Evolutionary conservation across 2,329 filamentous ascomycete species (phyloP), one percentile per base, ranked within the genome.

Genomic region (Diaporthe velutina): DNA sequence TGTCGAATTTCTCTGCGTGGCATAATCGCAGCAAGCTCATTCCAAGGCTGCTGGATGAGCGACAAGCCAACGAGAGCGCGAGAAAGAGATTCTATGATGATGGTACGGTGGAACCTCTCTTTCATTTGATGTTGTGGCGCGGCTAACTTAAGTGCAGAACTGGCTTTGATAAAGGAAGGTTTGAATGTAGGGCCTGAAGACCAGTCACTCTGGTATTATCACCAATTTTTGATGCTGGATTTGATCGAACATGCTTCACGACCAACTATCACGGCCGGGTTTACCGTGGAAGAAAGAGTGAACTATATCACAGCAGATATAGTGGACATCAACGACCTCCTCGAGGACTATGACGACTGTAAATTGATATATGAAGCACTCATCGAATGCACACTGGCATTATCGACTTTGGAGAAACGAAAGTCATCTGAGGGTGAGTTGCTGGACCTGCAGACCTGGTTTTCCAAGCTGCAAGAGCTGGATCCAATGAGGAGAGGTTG

Each of bases 1-100:
- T 99, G 64, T 98, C 94, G 54, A 99, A 99, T 82, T 99, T 98
- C 82, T 98, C 95, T 5, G 97, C 97, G 2, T 98, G 97, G 96
- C 97, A 99, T 82, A 94, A 94, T 80, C 92, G 97, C 70, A 95
- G 93, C 78, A 94, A 94, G 80, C 88, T 98, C 30, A 97, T 98
- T 72, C 91, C 94, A 55, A 89, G 90, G 54, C 84, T 98, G 28
- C 86, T 98, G 67, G 85, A 90, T 25, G 94, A 97, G 83, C 90
- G 94, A 66, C 83, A 87, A 0, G 93, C 94, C 2, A 89, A 90
- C 75, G 88, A 91, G 66, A 84, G 83, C 28, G 89, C 91, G 64
- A 89, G 97, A 72, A 90, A 88, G 79, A 85, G 86, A 52, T 93
- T 98, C 79, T 86, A 98, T 12, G 92, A 96, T 71, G 85, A 92